A percentile compares a stretch with the other conserved stretches of the same genome.
Conservation (phyloP, 805 yeast species). For the Torulaspora microellipsoides region DNA sequence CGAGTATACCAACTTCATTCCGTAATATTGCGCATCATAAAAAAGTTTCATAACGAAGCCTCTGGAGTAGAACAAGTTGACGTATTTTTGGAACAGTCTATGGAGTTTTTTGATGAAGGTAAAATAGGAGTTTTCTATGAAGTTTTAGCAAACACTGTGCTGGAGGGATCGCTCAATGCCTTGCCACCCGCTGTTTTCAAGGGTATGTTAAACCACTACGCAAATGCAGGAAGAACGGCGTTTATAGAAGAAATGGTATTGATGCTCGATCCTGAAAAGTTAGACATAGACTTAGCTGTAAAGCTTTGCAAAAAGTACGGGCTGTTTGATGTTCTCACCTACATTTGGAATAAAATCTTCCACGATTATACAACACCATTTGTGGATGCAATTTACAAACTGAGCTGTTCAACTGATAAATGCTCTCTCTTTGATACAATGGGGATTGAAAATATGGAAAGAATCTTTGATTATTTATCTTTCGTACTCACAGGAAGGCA, state of each 20-base stretch:
- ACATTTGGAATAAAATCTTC: conserved; percentile 66
- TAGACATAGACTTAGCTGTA: conserved; percentile 77
- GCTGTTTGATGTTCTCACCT: conserved; percentile 59
- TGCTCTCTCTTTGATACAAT: conserved; percentile 16
- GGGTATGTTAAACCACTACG: conserved; percentile 52
- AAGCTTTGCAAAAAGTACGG: conserved; percentile 52
- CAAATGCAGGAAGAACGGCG: conserved; percentile 39
- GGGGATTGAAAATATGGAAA: conserved; percentile 21
- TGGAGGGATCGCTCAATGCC: conserved; percentile 40
- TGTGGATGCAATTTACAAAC: conserved; percentile 45
- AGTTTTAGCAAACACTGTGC: conserved; percentile 48
- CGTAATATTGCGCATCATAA: conserved; percentile 9
- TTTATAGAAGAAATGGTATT: conserved; percentile 65
- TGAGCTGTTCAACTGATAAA: conserved; percentile 23
- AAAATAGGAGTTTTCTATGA: conserved; percentile 44
- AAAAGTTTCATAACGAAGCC: conserved; percentile 5
- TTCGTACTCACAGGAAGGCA: conserved; percentile 71
- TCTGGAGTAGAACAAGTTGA: background rate
- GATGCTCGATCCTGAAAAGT: conserved; percentile 54
- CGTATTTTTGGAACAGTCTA: conserved; percentile 14
- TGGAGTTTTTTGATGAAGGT: conserved; percentile 15
- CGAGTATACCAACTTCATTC: conserved; percentile 15
- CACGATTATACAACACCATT: conserved; percentile 71
- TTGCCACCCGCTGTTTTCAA: conserved; percentile 64
- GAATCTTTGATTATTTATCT: conserved; percentile 58